Percentiles rank a stretch among this genome's conserved stretches.
These are phyloP conservation scores for Xanthoceras sorbifolium DNA, from an alignment of 345 rosid genomes.

Conservation along the genomic window DNA sequence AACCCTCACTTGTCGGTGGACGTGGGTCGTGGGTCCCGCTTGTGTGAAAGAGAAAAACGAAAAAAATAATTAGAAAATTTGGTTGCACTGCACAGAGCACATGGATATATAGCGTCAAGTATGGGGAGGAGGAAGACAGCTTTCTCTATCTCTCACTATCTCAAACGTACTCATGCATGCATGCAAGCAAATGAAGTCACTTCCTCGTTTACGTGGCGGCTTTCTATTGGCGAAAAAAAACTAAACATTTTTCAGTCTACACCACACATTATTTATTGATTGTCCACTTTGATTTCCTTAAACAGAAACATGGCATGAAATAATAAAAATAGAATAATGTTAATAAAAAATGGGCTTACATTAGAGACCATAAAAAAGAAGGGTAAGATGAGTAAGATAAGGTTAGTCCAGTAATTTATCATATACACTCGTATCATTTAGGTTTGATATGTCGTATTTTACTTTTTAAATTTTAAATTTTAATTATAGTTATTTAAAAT, in stretches of 20 bases:
- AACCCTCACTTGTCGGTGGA: constrained; percentile 30
- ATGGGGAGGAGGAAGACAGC: background rate
- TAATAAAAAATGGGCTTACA: no score
- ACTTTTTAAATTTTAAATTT: no score
- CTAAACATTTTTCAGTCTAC: background rate
- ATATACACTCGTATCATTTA: no score
- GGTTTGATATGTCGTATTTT: no score
- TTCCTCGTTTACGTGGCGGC: background rate
- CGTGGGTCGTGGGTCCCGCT: constrained; percentile 23
- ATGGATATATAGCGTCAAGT: constrained; percentile 6
- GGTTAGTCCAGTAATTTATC: no score
- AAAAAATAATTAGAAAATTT: no score
- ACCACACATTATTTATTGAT: background rate
- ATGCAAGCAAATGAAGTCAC: background rate
- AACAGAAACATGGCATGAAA: background rate
- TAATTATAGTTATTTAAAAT: no score
- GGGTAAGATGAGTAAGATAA: no score
- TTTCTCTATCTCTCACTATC: no score
- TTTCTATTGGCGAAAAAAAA: background rate
- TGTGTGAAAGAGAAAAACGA: background rate
- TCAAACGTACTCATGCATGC: background rate
- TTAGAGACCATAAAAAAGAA: no score
- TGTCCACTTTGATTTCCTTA: background rate
- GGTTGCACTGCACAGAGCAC: background rate
- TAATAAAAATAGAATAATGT: no score